These are phyloP conservation scores for Heteromeles arbutifolia DNA, from an alignment of 306 rosid species.

Conservation along the genomic window DNA sequence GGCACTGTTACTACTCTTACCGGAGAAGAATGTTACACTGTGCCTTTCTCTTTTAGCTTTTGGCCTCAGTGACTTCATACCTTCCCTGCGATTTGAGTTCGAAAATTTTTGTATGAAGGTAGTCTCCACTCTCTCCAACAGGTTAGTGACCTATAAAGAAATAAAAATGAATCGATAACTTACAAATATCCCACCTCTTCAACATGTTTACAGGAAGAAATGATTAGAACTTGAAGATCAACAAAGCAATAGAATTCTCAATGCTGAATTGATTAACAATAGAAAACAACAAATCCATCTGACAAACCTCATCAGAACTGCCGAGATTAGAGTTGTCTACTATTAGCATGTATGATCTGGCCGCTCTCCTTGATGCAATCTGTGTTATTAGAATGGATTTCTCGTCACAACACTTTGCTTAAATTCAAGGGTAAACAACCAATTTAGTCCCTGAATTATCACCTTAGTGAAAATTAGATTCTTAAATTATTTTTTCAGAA, in stretches of 20 bases:
- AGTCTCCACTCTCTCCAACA: constrained; percentile 51
- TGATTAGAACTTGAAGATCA: not conserved
- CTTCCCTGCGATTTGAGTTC: constrained; percentile 43
- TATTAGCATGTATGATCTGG: constrained; percentile 48
- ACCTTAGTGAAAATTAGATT: too few species aligned
- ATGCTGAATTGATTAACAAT: not conserved
- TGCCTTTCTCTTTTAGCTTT: constrained; percentile 33
- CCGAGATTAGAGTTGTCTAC: constrained; percentile 70
- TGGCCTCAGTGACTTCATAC: constrained; percentile 45
- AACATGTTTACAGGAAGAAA: not conserved
- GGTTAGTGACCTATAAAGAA: constrained; percentile 34
- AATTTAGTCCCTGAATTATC: too few species aligned
- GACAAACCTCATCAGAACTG: constrained; percentile 57
- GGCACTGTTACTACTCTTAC: constrained; percentile 15
- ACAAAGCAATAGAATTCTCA: not conserved
- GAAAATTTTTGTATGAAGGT: constrained; percentile 52
- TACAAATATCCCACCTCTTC: not conserved
- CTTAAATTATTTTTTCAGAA: too few species aligned
- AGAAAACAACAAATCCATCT: constrained; percentile 1
- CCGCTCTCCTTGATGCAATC: constrained; percentile 53
- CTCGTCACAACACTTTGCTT: not conserved
- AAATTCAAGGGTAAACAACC: too few species aligned
- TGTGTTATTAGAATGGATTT: constrained; percentile 13
- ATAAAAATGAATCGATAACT: not conserved
- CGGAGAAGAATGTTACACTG: constrained; percentile 39